These are phyloP conservation scores for Sclerotinia trifoliorum DNA, from an alignment of 2,329 filamentous ascomycete genomes.

Conservation along the genomic window DNA sequence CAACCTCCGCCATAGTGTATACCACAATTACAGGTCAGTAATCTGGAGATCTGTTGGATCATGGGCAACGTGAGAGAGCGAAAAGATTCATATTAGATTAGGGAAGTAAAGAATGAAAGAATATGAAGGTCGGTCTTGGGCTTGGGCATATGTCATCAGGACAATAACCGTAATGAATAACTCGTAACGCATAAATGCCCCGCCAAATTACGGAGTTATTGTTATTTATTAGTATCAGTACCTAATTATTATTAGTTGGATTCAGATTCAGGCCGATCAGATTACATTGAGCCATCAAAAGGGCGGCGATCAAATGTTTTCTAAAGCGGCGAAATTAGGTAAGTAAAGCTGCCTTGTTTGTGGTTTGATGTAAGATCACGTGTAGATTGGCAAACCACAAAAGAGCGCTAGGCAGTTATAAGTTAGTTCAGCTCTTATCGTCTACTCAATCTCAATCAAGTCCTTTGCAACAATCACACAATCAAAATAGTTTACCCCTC, in stretches of 20 bases:
- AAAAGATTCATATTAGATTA: constrained; percentile 26
- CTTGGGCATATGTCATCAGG: constrained; percentile 18
- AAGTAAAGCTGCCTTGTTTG: background rate
- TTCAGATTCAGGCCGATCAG: background rate
- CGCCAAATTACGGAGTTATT: constrained; percentile 15
- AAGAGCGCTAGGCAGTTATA: background rate
- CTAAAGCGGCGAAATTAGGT: constrained; percentile 11
- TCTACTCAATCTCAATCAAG: constrained; percentile 4
- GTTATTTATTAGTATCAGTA: background rate
- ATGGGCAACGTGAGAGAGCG: constrained; percentile 27
- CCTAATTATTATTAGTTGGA: background rate
- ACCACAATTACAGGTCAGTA: constrained; percentile 20
- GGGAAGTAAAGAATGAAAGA: constrained; percentile 16
- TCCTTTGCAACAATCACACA: constrained; percentile 13
- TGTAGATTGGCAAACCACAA: background rate
- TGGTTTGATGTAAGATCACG: background rate
- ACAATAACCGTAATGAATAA: constrained; percentile 19
- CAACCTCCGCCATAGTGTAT: constrained; percentile 71
- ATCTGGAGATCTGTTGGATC: constrained; percentile 23
- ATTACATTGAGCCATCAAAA: background rate
- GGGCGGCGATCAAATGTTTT: background rate
- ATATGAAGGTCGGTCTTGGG: constrained; percentile 1
- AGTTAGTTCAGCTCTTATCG: constrained; percentile 6
- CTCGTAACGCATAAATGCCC: constrained; percentile 20
- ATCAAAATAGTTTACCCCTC: constrained; percentile 7